These are phyloP conservation scores for Cryptosporidium felis DNA, from an alignment of 169 alveolate genomes.

Conservation along the genomic window DNA sequence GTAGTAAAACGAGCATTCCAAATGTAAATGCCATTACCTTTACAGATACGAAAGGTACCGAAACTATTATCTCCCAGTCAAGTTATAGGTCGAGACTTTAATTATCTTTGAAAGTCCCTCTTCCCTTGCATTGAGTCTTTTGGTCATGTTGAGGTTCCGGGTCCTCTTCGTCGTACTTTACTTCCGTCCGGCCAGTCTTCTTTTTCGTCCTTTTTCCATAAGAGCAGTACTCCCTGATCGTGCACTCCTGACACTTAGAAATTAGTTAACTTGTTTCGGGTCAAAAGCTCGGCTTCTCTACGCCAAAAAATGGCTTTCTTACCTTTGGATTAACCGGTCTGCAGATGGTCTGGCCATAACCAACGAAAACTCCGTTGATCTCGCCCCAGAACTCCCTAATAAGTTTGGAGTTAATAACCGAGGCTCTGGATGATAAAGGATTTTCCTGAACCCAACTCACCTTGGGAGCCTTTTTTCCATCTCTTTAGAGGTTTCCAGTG, in stretches of 20 bases:
- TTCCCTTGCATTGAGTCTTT: too few species aligned
- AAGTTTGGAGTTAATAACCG: slow-evolving; percentile 28
- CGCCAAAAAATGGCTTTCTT: neutral
- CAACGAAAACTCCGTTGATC: slow-evolving; percentile 90
- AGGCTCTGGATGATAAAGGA: neutral
- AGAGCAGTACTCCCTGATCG: slow-evolving; percentile 17
- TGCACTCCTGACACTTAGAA: slow-evolving; percentile 31
- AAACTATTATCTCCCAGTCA: slow-evolving; percentile 34
- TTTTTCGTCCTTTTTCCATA: neutral
- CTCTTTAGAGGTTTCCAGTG: slow-evolving; percentile 88
- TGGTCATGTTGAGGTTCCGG: too few species aligned
- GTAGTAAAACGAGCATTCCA: slow-evolving; percentile 59
- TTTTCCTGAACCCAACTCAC: slow-evolving; percentile 7
- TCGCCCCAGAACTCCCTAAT: slow-evolving; percentile 86
- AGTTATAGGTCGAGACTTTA: slow-evolving; percentile 43
- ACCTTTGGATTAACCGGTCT: slow-evolving; percentile 82
- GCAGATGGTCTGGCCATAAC: slow-evolving; percentile 95
- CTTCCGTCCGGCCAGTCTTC: too few species aligned
- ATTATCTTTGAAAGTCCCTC: too few species aligned
- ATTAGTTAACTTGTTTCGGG: neutral
- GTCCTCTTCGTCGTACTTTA: too few species aligned
- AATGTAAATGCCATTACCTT: slow-evolving; percentile 6
- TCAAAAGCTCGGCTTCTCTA: neutral
- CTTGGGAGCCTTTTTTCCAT: slow-evolving; percentile 88
- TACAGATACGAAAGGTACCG: slow-evolving; percentile 53